Conservation (phyloP, 257 asterid genomes). For the Coffea canephora region DNA sequence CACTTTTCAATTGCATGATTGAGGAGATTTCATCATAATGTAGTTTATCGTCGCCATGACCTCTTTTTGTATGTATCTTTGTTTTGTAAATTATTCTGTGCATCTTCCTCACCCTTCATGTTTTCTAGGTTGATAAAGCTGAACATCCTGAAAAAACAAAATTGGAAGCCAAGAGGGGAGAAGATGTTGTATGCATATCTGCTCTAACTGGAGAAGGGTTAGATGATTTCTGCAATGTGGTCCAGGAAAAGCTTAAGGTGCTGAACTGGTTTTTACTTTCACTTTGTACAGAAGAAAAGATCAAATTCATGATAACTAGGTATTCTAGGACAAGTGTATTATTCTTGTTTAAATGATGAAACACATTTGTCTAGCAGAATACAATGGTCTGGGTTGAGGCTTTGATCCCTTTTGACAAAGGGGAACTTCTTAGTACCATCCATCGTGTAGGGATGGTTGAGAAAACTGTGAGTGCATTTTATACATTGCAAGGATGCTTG, state of each 20-base stretch:
- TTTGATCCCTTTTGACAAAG: conserved; percentile 88
- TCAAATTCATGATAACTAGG: neutral
- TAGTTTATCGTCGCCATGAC: neutral
- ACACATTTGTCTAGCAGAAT: conserved; percentile 46
- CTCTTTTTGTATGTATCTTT: neutral
- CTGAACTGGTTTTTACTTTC: conserved; percentile 10
- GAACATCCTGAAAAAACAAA: conserved; percentile 57
- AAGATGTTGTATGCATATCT: conserved; percentile 76
- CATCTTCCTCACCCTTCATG: neutral
- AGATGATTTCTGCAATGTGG: conserved; percentile 80
- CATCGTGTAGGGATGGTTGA: conserved; percentile 96
- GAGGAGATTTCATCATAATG: neutral
- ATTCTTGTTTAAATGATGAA: conserved; percentile 8
- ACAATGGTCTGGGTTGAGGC: conserved; percentile 98
- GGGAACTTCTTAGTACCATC: conserved; percentile 82
- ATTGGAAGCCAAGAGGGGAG: conserved; percentile 55
- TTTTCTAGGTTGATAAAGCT: conserved; percentile 79
- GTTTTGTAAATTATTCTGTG: neutral
- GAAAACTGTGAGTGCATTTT: conserved; percentile 52
- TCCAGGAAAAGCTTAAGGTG: conserved; percentile 88
- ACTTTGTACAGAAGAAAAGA: neutral
- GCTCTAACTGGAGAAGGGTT: conserved; percentile 95
- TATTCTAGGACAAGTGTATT: neutral
- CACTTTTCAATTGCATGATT: neutral
- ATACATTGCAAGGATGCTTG: neutral